Evolutionary conservation across 805 yeast species (phyloP).

Genomic region (Priceomyces castillae): DNA sequence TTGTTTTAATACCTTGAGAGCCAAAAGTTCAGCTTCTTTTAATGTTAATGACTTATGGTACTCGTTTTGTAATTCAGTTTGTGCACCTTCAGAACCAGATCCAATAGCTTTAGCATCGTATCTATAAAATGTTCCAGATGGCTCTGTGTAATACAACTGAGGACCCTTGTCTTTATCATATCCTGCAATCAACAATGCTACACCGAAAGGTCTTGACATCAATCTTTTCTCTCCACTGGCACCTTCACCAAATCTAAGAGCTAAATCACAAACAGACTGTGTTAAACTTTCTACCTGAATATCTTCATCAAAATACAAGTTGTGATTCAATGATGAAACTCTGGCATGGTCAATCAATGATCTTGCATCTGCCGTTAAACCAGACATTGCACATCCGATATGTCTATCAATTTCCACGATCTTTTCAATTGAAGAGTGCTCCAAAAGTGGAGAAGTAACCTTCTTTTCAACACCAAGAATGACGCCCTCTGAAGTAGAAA

Average conservation of each 20-base stretch:
- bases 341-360: conserved; percentile 99
- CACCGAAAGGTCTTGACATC: conserved; percentile 99
- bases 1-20: conserved; percentile 87
- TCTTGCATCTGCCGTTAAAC: conserved; percentile 97
- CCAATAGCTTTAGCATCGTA: conserved; percentile 99
- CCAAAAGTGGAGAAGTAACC: conserved; percentile 88
- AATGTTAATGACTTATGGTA: conserved; percentile 90
- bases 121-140: conserved; percentile 95
- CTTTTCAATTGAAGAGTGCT: conserved; percentile 91
- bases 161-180: conserved; percentile 91
- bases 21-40: conserved; percentile 87
- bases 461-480: conserved; percentile 95
- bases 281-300: conserved; percentile 91
- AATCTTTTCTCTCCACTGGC: conserved; percentile 92
- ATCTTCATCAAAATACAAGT: conserved; percentile 86
- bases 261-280: conserved; percentile 95
- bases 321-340: conserved; percentile 82
- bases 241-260: conserved; percentile 95
- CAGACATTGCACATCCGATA: conserved; percentile 98
- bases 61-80: conserved; percentile 94
- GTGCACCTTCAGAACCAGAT: conserved; percentile 98
- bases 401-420: conserved; percentile 92
- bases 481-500: conserved; percentile 92
- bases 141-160: conserved; percentile 97
- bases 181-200: conserved; percentile 94